These are phyloP conservation scores for Panicum virgatum DNA, from an alignment of 202 grass and related monocot species.

Conservation along the genomic window DNA sequence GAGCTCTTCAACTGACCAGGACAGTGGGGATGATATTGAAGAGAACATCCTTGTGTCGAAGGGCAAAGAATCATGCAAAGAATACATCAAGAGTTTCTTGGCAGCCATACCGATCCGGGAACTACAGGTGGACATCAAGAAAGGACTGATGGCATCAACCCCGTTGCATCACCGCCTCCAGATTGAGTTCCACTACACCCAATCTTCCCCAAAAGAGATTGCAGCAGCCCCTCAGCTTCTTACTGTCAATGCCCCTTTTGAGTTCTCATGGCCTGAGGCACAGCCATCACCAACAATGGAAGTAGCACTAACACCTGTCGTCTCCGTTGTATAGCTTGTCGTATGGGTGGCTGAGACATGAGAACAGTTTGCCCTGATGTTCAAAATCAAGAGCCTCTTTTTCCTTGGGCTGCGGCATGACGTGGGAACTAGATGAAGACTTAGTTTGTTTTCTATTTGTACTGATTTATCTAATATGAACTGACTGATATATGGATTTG, in stretches of 20 bases:
- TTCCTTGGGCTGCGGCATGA: neutral
- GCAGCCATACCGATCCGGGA: constrained; percentile 93
- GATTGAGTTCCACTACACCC: constrained; percentile 90
- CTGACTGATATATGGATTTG: constrained; percentile 39
- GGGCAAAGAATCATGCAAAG: constrained; percentile 92
- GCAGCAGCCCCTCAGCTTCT: constrained; percentile 1
- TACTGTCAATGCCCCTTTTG: constrained; percentile 17
- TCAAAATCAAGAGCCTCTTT: constrained; percentile 21
- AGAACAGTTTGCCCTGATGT: neutral
- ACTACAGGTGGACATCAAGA: constrained; percentile 81
- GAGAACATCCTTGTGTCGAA: constrained; percentile 57
- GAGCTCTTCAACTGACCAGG: constrained; percentile 29
- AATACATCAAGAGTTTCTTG: constrained; percentile 94
- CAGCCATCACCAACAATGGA: constrained; percentile 8
- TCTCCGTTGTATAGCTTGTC: constrained; percentile 40
- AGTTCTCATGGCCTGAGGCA: constrained; percentile 57
- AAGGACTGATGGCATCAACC: constrained; percentile 63
- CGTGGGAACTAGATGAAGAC: constrained; percentile 9
- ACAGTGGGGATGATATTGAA: constrained; percentile 12
- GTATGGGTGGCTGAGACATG: neutral
- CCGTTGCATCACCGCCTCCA: constrained; percentile 87
- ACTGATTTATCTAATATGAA: constrained; percentile 33
- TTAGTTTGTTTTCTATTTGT: constrained; percentile 29
- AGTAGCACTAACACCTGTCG: constrained; percentile 15
- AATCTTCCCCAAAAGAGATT: constrained; percentile 41